Percentiles rank a stretch among this genome's conserved stretches.
Evolutionary conservation across 331 rosid genomes (phyloP).

Genomic region (Quercus tomentella): DNA sequence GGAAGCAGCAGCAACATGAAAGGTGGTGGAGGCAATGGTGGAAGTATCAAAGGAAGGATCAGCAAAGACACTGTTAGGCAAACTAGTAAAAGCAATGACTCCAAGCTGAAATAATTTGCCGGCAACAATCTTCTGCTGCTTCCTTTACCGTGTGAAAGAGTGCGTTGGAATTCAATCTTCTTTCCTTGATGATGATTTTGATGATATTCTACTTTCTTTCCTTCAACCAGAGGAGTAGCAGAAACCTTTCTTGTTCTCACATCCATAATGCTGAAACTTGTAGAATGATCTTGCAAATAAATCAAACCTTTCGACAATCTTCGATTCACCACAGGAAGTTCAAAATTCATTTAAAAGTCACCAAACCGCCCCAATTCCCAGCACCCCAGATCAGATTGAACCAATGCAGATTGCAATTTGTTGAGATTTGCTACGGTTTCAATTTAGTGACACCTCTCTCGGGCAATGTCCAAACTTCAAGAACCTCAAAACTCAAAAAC

Average conservation of each 20-base stretch:
- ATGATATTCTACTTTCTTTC: not conserved
- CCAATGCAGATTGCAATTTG: not conserved
- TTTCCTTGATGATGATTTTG: conserved; percentile 4
- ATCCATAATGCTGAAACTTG: conserved; percentile 12
- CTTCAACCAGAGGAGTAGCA: not conserved
- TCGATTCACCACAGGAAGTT: conserved; percentile 17
- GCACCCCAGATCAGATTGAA: not conserved
- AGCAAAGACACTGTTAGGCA: conserved; percentile 41
- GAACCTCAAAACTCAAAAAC: not conserved
- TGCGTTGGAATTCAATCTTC: conserved; percentile 15
- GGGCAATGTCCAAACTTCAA: not conserved
- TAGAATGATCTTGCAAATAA: not conserved
- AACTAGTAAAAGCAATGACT: conserved; percentile 40
- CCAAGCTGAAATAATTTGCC: conserved; percentile 35
- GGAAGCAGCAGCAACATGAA: conserved; percentile 44
- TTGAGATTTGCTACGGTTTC: not conserved
- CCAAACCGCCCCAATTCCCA: not conserved
- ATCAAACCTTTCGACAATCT: conserved; percentile 3
- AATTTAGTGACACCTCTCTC: not conserved
- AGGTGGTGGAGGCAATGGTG: conserved; percentile 52
- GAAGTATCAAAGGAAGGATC: conserved; percentile 47
- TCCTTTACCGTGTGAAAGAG: conserved; percentile 32
- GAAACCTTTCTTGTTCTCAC: not conserved
- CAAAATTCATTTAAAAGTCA: conserved; percentile 17
- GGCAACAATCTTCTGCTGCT: conserved; percentile 29